These are phyloP conservation scores for Penicillium odoratum DNA, from an alignment of 495 filamentous ascomycete genomes.

Conservation along the genomic window DNA sequence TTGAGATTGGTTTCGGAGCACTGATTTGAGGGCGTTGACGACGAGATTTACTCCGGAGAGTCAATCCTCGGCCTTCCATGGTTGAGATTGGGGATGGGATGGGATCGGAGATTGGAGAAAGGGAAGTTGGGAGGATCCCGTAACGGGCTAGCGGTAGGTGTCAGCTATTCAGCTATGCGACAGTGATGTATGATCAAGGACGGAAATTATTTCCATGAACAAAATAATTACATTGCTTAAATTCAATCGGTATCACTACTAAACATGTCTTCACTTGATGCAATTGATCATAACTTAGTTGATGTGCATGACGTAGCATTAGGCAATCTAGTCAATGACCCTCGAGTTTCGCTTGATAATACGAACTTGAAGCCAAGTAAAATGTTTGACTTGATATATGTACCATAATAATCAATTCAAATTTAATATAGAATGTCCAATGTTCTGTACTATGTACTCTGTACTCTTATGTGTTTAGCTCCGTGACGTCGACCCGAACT, in stretches of 20 bases:
- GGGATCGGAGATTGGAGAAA: slow-evolving; percentile 10
- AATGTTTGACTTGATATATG: neutral
- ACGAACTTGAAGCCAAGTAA: neutral
- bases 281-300: neutral
- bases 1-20: slow-evolving; percentile 78
- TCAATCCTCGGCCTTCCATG: slow-evolving; percentile 70
- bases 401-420: neutral
- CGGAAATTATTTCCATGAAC: neutral
- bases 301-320: neutral
- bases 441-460: neutral
- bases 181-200: neutral
- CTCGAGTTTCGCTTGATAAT: neutral
- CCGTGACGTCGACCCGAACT: slow-evolving; percentile 3
- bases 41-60: slow-evolving; percentile 85
- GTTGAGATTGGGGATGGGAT: slow-evolving; percentile 14
- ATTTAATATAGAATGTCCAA: neutral
- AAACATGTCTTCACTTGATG: neutral
- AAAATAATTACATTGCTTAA: neutral
- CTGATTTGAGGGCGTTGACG: slow-evolving; percentile 70
- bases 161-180: neutral
- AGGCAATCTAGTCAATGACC: neutral
- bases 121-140: slow-evolving; percentile 7
- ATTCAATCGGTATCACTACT: too few species aligned
- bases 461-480: too few species aligned
- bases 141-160: slow-evolving; percentile 6